Conservation (phyloP, 257 asterid species). For the Orobanche coerulescens region DNA sequence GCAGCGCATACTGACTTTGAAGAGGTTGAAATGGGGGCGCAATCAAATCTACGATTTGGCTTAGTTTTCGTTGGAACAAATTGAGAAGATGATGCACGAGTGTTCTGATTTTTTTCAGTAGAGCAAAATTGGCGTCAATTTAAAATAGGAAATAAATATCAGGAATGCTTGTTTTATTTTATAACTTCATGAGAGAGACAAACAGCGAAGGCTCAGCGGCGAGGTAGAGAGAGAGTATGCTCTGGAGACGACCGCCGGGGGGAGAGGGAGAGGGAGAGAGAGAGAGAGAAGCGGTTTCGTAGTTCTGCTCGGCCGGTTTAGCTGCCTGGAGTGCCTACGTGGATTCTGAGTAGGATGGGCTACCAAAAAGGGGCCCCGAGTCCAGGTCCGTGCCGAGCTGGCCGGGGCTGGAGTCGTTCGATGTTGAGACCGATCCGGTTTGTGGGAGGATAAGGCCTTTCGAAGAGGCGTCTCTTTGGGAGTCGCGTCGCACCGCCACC, state of each 20-base stretch:
- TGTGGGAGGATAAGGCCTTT: too few species aligned
- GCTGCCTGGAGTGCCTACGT: too few species aligned
- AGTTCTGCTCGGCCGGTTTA: too few species aligned
- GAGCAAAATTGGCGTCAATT: neutral
- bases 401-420: too few species aligned
- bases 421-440: too few species aligned
- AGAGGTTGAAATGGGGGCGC: constrained; percentile 11
- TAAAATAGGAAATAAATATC: neutral
- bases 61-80: constrained; percentile 13
- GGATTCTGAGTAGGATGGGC: too few species aligned
- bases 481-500: too few species aligned
- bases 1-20: constrained; percentile 13
- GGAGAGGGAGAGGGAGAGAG: too few species aligned
- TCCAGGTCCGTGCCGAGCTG: too few species aligned
- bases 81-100: constrained; percentile 18
- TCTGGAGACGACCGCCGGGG: constrained; percentile 9
- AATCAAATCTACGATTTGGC: constrained; percentile 14
- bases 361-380: too few species aligned
- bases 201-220: constrained; percentile 9
- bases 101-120: constrained; percentile 4
- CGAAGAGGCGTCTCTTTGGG: too few species aligned
- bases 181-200: neutral
- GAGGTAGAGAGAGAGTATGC: constrained; percentile 13
- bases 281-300: constrained; percentile 30
- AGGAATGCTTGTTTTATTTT: neutral